phyloP scores from a whole-genome alignment of 2,329 filamentous ascomycete genomes.

The Colletotrichum australisinense region DNA sequence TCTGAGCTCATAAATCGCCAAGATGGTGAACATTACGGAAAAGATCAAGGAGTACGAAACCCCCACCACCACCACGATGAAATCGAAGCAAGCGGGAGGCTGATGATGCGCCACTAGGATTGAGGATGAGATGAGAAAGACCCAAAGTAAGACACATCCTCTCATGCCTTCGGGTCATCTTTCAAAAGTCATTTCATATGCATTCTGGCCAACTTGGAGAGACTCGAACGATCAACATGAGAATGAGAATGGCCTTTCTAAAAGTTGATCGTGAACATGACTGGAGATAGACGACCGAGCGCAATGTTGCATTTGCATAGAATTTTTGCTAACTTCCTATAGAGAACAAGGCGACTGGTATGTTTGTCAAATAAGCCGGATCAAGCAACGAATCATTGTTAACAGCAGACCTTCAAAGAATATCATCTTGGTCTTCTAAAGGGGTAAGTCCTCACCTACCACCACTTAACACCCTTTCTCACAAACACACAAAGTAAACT shows the following conservation, averaged over 20 bases:
- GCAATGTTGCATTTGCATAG: not conserved
- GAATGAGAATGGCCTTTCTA: not conserved
- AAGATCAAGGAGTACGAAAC: constrained; percentile 95
- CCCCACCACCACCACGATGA: not conserved
- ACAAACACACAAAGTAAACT: constrained; percentile 76
- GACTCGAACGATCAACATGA: not conserved
- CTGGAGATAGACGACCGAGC: not conserved
- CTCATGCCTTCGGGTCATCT: accelerated
- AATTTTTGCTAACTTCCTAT: constrained; percentile 44
- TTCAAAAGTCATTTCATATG: not conserved
- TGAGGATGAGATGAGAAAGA: constrained; percentile 99
- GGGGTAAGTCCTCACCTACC: constrained; percentile 69
- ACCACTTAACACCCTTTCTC: not conserved
- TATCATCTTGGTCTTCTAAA: constrained; percentile 98
- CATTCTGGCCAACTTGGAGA: not conserved
- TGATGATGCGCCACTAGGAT: constrained; percentile 72
- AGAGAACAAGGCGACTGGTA: constrained; percentile 99
- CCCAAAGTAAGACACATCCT: constrained; percentile 79
- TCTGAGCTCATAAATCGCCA: constrained; percentile 45
- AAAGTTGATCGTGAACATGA: not conserved
- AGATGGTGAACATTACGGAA: constrained; percentile 99
- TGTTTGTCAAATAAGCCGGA: constrained; percentile 44
- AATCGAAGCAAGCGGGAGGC: constrained; percentile 3
- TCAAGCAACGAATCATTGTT: not conserved
- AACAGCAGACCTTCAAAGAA: constrained; percentile 65